phyloP scores from a whole-genome alignment of 768 basidiomycete genomes.

The Boletus sensibilis region DNA sequence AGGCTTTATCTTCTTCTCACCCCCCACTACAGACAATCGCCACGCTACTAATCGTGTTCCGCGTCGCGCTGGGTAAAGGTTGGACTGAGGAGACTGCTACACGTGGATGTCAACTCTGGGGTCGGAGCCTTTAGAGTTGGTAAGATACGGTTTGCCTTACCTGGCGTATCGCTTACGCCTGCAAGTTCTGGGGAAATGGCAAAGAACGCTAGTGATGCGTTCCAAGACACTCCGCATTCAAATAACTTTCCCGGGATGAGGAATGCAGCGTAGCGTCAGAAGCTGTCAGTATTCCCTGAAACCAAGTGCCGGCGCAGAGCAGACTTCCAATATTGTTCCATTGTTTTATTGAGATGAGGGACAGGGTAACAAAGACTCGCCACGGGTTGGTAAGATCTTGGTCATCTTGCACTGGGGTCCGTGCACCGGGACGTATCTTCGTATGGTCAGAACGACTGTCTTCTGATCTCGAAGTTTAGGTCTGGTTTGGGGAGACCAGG shows the following conservation, averaged over 20 bases:
- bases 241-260: neutral
- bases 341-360: neutral
- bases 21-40: neutral
- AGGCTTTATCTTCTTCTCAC: neutral
- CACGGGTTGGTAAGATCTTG: neutral
- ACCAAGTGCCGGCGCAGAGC: neutral
- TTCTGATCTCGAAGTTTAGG: too few relatives aligned
- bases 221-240: neutral
- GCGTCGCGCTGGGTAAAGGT: constrained; percentile 9
- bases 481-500: too few relatives aligned
- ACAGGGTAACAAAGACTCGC: neutral
- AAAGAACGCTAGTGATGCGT: neutral
- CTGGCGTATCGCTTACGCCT: neutral
- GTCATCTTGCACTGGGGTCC: neutral
- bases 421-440: neutral
- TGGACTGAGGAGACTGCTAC: constrained; percentile 4
- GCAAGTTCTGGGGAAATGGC: neutral
- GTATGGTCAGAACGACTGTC: too few relatives aligned
- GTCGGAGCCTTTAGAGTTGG: neutral
- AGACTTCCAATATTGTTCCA: too few relatives aligned
- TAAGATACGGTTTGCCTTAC: constrained; percentile 2
- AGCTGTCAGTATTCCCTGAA: neutral
- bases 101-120: neutral
- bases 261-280: neutral
- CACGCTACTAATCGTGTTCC: constrained; percentile 10